Conservation (phyloP, 192 early-diverging fungal genomes). For the Allomyces arbusculus region DNA sequence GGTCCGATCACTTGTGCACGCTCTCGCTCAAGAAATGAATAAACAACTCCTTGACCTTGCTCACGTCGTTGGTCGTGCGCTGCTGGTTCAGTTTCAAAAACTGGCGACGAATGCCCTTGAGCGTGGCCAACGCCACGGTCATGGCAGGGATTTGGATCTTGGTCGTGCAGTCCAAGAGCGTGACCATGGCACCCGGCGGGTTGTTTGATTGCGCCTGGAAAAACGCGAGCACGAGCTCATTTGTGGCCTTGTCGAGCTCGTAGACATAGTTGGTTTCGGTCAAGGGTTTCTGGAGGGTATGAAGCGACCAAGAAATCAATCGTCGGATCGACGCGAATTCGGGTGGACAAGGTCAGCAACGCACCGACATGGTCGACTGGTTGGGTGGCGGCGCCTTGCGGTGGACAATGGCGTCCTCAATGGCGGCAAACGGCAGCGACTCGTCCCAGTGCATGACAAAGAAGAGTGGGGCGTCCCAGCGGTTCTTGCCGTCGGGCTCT, state of each 20-base stretch:
- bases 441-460: conserved; percentile 55
- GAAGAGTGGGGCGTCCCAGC: conserved; percentile 96
- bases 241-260: conserved; percentile 66
- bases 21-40: conserved; percentile 83
- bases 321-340: background rate
- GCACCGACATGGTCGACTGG: conserved; percentile 59
- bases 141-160: conserved; percentile 40
- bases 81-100: conserved; percentile 77
- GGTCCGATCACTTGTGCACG: conserved; percentile 14
- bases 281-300: conserved; percentile 44
- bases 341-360: conserved; percentile 1
- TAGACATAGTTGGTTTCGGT: conserved; percentile 77
- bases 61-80: conserved; percentile 51
- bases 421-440: conserved; percentile 36
- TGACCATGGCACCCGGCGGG: conserved; percentile 7
- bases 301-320: background rate
- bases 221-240: conserved; percentile 55
- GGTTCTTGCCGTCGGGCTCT: conserved; percentile 71
- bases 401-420: conserved; percentile 55
- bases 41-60: conserved; percentile 60
- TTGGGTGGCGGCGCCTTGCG: conserved; percentile 58
- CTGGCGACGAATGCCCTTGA: conserved; percentile 58
- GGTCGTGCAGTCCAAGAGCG: background rate
- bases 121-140: conserved; percentile 52
- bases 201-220: conserved; percentile 20